Evolutionary conservation across 176 grass and related monocot species (phyloP), one percentile per base, ranked within the genome.

Genomic region (Carex littledalei): DNA sequence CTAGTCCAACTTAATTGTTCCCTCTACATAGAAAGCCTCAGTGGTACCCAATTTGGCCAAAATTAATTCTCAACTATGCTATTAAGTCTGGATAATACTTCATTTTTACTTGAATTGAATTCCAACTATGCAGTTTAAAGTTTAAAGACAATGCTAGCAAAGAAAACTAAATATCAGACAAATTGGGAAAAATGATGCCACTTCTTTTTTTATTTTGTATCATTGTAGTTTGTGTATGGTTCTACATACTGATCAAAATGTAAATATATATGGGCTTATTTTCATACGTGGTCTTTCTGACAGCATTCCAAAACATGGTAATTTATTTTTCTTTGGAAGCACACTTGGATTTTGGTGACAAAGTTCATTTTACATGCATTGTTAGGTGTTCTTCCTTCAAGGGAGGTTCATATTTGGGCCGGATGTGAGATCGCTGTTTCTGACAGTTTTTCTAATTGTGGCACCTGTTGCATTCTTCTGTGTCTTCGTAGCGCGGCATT

Each of bases 371-470:
- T 89, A 4, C 88, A 89, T 89, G 21, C 12, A 76, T 76, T 78
- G 10, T 80, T 89, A 98, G 95, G 89, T 93, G 60, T 98, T 98
- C 85, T 84, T 98, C 61, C 89, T 98, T 84, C 88, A 89, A 95
- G 95, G 95, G 69, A 83, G 95, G 80, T 93, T 98, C 86, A 95
- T 98, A 82, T 98, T 98, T 91, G 95, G 95, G 64, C 95, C 95
- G 45, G 95, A 98, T 90, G 95, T 90, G 86, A 88, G 93, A 81
- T 98, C 95, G 0, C 83, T 98, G 80, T 98, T 98, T 89, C 88
- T 98, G 86, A 95, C 95, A 16, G 87, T 98, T 80, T 93, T 95
- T 84, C 95, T 98, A 77, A 89, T 98, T 80, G 82, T 95, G 49
- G 87, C 89, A 65, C 95, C 95, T 55, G 91, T 93, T 67, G 80